Evolutionary conservation across 139 green algal genomes (phyloP), one percentile per base, ranked within the genome.

Genomic region (Diplosphaera chodatii): DNA sequence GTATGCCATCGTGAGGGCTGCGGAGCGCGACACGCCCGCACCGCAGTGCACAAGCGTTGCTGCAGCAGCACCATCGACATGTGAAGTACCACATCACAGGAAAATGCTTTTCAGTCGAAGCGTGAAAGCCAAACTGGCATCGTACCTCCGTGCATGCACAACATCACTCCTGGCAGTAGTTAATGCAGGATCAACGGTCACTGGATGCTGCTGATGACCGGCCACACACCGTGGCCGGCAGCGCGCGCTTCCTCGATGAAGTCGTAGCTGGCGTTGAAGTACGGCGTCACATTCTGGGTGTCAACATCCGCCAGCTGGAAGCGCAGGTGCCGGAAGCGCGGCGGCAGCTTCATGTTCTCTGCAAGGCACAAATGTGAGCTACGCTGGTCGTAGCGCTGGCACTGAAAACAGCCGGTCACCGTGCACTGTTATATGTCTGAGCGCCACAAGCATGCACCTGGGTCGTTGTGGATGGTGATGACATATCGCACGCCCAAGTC

Each of bases 1-100:
- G 84, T 93, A 94, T 55, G 88, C 87, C 27, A 91, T 85, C 63
- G 74, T 77, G 64, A 96, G 81, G 0, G 85, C 85, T 63, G 90
- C 88, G 16, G 81, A 90, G 41, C 90, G 83, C 31, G 76, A 87
- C 25, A 91, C 89, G 4, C 90, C 90, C 6, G 89, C 89, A 5
- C 90, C 90, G 66, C 90, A 96, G 79, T 96, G 90, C 66, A 96
- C 84, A 72, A 96, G 78, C 68, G 91, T 84, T 27, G 48, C 48
- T 59, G 48, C 48, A 59, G 13, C 37, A 10, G 37, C 37, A 48
- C n/a, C n/a, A n/a, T n/a, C n/a, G n/a, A n/a, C n/a, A n/a, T n/a
- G n/a, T n/a, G n/a, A n/a, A n/a, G n/a, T n/a, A n/a, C n/a, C n/a
- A n/a, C n/a, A n/a, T n/a, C n/a, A n/a, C n/a, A n/a, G n/a, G n/a